These are phyloP conservation scores for Candida ulmi DNA, from an alignment of 805 yeast genomes.

Conservation along the genomic window DNA sequence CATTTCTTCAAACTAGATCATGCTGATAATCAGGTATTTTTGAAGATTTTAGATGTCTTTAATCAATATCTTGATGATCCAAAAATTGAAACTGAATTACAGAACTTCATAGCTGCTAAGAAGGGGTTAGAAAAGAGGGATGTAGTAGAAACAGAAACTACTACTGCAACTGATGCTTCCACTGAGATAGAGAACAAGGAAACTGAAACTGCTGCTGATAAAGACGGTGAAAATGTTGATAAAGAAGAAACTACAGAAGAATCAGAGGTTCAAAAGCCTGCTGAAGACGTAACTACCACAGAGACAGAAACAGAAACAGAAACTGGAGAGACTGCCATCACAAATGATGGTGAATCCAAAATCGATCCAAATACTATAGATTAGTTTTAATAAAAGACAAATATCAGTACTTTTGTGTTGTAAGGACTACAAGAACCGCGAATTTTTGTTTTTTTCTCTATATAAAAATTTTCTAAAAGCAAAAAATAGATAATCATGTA, in stretches of 20 bases:
- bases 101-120: conserved; percentile 31
- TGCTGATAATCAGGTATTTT: conserved; percentile 32
- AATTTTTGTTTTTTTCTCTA: too few species aligned
- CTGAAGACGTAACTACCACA: too few species aligned
- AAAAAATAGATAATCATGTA: too few species aligned
- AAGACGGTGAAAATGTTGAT: neutral
- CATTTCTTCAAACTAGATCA: conserved; percentile 35
- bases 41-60: conserved; percentile 32
- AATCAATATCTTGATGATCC: conserved; percentile 34
- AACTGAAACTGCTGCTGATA: conserved; percentile 1
- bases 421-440: too few species aligned
- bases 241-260: neutral
- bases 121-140: conserved; percentile 23
- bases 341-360: too few species aligned
- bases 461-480: too few species aligned
- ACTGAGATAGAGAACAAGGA: neutral
- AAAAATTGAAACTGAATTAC: conserved; percentile 31
- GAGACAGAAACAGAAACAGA: too few species aligned
- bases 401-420: too few species aligned
- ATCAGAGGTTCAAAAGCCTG: too few species aligned
- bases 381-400: too few species aligned
- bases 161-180: neutral
- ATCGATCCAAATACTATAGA: too few species aligned
- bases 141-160: neutral
- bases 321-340: too few species aligned